Percentiles rank a stretch among this genome's conserved stretches.
Conservation (phyloP, 2,329 filamentous ascomycete species). For the Claviceps cyperi region DNA sequence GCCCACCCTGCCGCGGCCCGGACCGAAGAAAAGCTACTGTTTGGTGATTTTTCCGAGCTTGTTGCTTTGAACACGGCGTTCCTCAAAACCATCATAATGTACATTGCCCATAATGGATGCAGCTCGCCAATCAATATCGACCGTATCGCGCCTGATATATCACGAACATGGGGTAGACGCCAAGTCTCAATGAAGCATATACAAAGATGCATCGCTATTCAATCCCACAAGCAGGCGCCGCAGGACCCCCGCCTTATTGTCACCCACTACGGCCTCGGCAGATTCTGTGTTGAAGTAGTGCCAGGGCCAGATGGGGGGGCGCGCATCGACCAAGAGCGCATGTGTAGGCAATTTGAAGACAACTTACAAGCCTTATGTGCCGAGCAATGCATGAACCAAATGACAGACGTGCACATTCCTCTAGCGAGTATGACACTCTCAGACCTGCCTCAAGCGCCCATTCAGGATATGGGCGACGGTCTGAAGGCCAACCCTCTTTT, state of each 20-base stretch:
- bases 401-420: conserved; percentile 29
- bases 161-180: conserved; percentile 59
- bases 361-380: conserved; percentile 35
- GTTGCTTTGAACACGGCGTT: conserved; percentile 52
- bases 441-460: conserved; percentile 23
- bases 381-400: conserved; percentile 15
- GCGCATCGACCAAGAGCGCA: conserved; percentile 33
- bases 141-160: conserved; percentile 45
- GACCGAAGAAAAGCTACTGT: conserved; percentile 21
- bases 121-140: conserved; percentile 49
- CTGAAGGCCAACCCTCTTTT: conserved; percentile 40
- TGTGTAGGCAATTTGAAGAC: conserved; percentile 39
- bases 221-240: conserved; percentile 22
- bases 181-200: conserved; percentile 51
- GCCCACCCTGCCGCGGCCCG: conserved; percentile 16
- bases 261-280: conserved; percentile 37
- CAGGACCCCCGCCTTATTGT: conserved; percentile 27
- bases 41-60: conserved; percentile 41
- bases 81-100: conserved; percentile 51
- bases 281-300: conserved; percentile 44
- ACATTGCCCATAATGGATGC: conserved; percentile 54
- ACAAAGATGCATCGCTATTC: conserved; percentile 50
- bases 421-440: conserved; percentile 38
- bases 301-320: conserved; percentile 18
- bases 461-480: conserved; percentile 17